Evolutionary conservation across 305 asterid species (phyloP), one percentile per base, ranked within the genome.

Genomic region (Salvia sclarea): DNA sequence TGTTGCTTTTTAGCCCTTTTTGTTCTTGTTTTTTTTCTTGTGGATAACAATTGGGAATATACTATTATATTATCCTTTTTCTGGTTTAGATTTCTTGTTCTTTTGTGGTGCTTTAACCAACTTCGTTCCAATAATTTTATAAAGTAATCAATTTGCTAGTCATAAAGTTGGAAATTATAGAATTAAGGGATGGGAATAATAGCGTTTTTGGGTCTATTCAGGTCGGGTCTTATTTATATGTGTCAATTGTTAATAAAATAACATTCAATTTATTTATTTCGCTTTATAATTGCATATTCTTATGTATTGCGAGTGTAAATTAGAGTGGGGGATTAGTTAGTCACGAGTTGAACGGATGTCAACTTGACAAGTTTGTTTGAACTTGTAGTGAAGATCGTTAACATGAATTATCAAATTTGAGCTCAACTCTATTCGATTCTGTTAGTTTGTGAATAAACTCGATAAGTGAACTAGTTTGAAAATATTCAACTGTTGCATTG

Each of bases 101-200:
- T 49, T 44, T 74, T 28, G 61, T 78, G 85, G 18, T 78, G 22
- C 79, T 76, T 76, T 53, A 81, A 78, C 86, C 55, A 73, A 78
- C 78, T 70, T 53, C 66, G 71, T 59, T 70, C 78, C 66, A 52
- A 40, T 54, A 40, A 43, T 70, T 56, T 22, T 11, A 31, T 5
- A 47, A 18, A 45, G 22, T 24, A 28, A 17, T 44, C 21, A 14
- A 43, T 21, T 61, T 61, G 44, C 35, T 24, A 44, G 20, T 20
- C 71, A 20, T 65, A 22, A 55, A 68, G 64, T 28, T 41, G 37
- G 47, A 28, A 41, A 53, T 38, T 33, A 50, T 22, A 54, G 61
- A 33, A 48, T 57, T 41, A 28, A 22, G 62, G 8, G 8, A 47
- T 72, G 62, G 76, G 52, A 13, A 24, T 64, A 17, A 12, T 28